Conservation (phyloP, 495 filamentous ascomycete genomes). For the Cetradonia linearis region DNA sequence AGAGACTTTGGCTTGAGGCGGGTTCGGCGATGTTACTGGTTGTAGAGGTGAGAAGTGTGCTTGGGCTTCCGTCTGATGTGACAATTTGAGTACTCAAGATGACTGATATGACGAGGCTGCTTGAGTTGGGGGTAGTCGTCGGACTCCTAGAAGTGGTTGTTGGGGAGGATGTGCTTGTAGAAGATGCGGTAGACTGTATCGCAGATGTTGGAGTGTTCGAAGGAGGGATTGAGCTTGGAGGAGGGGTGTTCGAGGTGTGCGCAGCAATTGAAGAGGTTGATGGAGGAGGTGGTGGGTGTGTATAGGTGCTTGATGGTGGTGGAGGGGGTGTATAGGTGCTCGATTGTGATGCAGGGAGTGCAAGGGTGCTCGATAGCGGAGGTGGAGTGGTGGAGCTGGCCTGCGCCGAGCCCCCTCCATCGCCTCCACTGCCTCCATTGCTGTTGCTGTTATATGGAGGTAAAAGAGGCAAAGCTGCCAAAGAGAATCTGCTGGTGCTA, state of each 20-base stretch:
- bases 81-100: not conserved
- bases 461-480: not conserved
- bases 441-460: not conserved
- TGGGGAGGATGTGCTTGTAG: slow-evolving; percentile 1
- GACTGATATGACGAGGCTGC: not conserved
- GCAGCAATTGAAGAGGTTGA: not conserved
- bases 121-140: not conserved
- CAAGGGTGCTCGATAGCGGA: no score
- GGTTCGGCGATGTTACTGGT: not conserved
- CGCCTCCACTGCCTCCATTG: not conserved
- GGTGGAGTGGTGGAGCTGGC: not conserved
- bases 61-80: not conserved
- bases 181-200: no score
- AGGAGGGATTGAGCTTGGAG: not conserved
- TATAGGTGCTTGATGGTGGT: not conserved
- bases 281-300: not conserved
- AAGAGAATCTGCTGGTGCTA: not conserved
- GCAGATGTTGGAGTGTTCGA: not conserved
- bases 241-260: not conserved
- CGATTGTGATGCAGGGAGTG: not conserved
- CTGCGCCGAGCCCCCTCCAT: not conserved
- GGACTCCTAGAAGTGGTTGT: not conserved
- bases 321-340: not conserved
- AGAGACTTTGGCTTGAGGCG: not conserved
- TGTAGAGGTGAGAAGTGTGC: not conserved